Evolutionary conservation across 2,329 filamentous ascomycete genomes (phyloP), one percentile per base, ranked within the genome.

Genomic region (Diaporthe citri): DNA sequence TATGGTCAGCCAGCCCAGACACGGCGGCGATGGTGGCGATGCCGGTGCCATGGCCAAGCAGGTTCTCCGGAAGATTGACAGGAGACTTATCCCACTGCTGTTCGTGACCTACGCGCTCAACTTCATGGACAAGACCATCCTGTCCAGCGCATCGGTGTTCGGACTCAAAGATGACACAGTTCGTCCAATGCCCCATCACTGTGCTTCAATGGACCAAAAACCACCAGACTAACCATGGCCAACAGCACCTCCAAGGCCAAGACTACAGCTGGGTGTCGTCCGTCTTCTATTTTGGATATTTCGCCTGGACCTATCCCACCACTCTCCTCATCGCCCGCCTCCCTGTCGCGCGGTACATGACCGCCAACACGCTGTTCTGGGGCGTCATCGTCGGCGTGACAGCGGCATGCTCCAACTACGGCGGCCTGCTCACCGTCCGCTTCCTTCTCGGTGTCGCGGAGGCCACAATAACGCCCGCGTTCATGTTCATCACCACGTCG

Each of bases 81-180:
- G 81, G 77, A 83, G 83, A 17, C 82, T 92, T 13, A 87, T 92
- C 7, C 89, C 90, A 0, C 81, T 92, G 15, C 81, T 92, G 13
- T 91, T 91, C 75, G 77, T 88, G 56, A 90, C 88, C 0, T 92
- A 92, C 78, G 88, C 88, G 82, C 80, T 92, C 76, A 90, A 90
- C 78, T 91, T 91, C 74, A 90, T 92, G 85, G 90, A 92, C 80
- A 92, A 92, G 79, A 87, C 87, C 0, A 89, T 89, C 73, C 79
- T 90, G 1, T 89, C 88, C 0, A 89, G 86, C 75, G 89, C 90
- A 0, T 84, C 88, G 5, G 88, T 91, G 0, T 91, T 91, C 77
- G 89, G 88, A 0, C 79, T 90, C n/a, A 82, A 83, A 8, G 81
- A 88, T 2, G 89, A 90, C 77, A 87, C 82, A 22, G 83, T 84